A percentile compares a stretch with the other conserved stretches of the same genome.
Evolutionary conservation across 78 protist species (phyloP).

Genomic region (Guillardia theta): DNA sequence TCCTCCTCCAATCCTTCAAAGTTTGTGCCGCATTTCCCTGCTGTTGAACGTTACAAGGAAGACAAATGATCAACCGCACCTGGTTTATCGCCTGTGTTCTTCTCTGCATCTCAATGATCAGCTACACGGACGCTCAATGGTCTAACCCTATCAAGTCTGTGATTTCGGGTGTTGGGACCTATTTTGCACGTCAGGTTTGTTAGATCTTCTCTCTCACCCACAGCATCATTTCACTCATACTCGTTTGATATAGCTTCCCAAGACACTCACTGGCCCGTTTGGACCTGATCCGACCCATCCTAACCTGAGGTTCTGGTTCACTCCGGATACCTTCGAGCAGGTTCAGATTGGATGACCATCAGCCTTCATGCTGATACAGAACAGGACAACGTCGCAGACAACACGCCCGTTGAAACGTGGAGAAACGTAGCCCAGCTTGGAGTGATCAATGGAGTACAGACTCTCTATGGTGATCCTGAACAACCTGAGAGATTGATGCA

Average conservation of each 20-base stretch:
- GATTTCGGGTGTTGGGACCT: not conserved
- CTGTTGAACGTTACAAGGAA: too few species aligned
- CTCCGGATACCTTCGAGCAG: not conserved
- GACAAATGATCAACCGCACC: too few species aligned
- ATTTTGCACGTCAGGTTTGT: too few species aligned
- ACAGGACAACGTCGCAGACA: conserved; percentile 4
- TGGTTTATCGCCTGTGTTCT: too few species aligned
- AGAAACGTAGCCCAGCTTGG: not conserved
- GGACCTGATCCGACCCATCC: not conserved
- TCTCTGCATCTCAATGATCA: too few species aligned
- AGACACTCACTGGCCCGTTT: not conserved
- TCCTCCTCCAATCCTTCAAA: too few species aligned
- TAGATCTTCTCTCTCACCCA: too few species aligned
- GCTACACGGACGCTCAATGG: conserved; percentile 4
- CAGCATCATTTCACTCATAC: too few species aligned
- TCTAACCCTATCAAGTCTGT: not conserved
- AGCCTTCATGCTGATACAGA: not conserved
- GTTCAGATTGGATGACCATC: not conserved
- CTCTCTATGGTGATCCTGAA: not conserved
- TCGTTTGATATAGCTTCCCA: not conserved
- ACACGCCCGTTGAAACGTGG: not conserved
- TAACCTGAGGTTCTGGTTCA: not conserved
- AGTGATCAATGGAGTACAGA: not conserved
- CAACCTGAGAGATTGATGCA: not conserved
- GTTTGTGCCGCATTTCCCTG: too few species aligned